A percentile compares a stretch with the other conserved stretches of the same genome.
phyloP scores from a whole-genome alignment of 1,284 basidiomycete genomes.

The Ustilago trichophora region DNA sequence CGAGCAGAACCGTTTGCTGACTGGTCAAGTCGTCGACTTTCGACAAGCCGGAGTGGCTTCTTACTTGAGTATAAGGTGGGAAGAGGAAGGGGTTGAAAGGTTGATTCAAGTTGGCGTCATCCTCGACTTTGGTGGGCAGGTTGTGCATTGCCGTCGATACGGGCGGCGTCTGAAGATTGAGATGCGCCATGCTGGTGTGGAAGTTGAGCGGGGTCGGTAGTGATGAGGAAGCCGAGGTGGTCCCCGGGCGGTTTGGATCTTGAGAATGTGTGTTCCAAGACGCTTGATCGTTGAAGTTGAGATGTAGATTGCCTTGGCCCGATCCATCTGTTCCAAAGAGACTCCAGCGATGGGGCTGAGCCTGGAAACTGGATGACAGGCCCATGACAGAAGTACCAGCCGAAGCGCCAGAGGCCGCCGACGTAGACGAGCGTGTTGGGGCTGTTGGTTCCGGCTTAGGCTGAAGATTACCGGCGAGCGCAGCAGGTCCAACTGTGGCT shows the following conservation, averaged over 20 bases:
- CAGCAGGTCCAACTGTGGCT: conserved; percentile 50
- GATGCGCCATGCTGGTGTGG: conserved; percentile 46
- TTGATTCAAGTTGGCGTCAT: conserved; percentile 16
- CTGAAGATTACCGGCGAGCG: conserved; percentile 22
- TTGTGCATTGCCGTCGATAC: conserved; percentile 5
- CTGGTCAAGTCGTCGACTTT: background rate
- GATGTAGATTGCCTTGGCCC: conserved; percentile 19
- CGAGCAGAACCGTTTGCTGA: background rate
- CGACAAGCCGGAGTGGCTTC: conserved; percentile 1
- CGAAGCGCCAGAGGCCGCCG: conserved; percentile 1
- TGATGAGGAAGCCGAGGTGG: conserved; percentile 29
- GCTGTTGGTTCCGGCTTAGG: conserved; percentile 1
- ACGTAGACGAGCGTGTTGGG: conserved; percentile 5
- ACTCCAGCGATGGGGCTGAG: conserved; percentile 41
- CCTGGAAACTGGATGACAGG: conserved; percentile 32
- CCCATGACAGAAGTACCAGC: conserved; percentile 11
- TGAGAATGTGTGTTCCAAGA: conserved; percentile 10
- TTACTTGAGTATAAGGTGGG: conserved; percentile 36
- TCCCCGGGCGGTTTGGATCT: conserved; percentile 9
- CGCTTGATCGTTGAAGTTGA: conserved; percentile 27
- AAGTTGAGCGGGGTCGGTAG: conserved; percentile 39
- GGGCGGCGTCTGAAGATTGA: conserved; percentile 47
- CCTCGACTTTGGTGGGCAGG: conserved; percentile 3
- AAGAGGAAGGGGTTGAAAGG: conserved; percentile 47
- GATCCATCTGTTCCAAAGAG: conserved; percentile 33